phyloP scores from a whole-genome alignment of 2,329 filamentous ascomycete species.

The Nemania serpens region DNA sequence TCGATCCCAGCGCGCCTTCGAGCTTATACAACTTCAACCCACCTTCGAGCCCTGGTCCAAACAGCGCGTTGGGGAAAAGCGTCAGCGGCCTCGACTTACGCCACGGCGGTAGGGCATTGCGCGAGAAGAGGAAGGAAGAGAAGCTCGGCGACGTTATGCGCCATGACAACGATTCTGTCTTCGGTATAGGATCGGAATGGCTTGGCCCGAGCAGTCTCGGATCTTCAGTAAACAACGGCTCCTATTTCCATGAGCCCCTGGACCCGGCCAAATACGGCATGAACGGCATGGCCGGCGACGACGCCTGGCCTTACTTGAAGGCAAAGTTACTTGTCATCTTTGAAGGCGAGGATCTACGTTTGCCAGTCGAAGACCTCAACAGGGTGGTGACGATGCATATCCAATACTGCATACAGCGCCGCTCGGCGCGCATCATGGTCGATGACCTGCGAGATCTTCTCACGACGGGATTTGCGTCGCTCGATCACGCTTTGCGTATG shows the following conservation, averaged over 20 bases:
- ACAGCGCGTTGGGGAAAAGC: constrained; percentile 74
- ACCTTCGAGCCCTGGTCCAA: constrained; percentile 71
- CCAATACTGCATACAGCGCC: constrained; percentile 75
- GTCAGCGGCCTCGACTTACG: constrained; percentile 80
- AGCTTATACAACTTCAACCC: constrained; percentile 80
- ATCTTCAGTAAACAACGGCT: constrained; percentile 45
- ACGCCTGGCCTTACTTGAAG: constrained; percentile 82
- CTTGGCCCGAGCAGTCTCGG: constrained; percentile 58
- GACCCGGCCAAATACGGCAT: constrained; percentile 66
- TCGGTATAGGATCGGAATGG: constrained; percentile 53
- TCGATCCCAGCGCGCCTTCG: constrained; percentile 74
- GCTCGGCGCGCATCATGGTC: constrained; percentile 70
- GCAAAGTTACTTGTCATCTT: constrained; percentile 78
- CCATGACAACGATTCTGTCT: constrained; percentile 57
- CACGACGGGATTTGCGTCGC: constrained; percentile 78
- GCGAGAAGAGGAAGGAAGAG: constrained; percentile 82
- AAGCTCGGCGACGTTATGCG: constrained; percentile 52
- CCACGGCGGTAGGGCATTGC: constrained; percentile 74
- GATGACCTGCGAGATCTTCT: constrained; percentile 79
- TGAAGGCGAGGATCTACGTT: constrained; percentile 76
- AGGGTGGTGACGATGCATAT: constrained; percentile 78
- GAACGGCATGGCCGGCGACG: constrained; percentile 73
- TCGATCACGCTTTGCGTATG: constrained; percentile 80
- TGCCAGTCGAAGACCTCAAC: constrained; percentile 86
- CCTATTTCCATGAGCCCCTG: constrained; percentile 55